Base-by-base conservation (phyloP, 768 basidiomycete species). In the Boletus bicolor region DNA sequence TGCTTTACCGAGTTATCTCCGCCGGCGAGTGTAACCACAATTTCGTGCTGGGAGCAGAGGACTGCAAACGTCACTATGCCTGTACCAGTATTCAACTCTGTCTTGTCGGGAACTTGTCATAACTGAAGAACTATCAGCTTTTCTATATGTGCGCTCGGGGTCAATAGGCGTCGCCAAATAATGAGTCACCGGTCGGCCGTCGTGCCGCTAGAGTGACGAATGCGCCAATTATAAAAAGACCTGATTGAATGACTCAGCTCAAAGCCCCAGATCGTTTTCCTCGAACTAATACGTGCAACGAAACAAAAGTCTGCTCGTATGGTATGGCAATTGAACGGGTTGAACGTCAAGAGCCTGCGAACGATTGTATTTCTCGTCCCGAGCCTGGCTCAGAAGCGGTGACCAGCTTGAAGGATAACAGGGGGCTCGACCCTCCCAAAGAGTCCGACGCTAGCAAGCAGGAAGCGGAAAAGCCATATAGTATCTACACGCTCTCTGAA, bases 1-100 rank as follows among this genome's bases (percentile, higher is more conserved):
- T 9, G 71, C 85, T 45, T 64, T 87, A 35, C 84, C 87, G 24
- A 77, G 75, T 17, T 88, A 88, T 56, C 53, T 72, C 5, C 30
- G 2, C 38, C 34, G 12, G 28, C 5, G 14, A 30, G 36, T 26
- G 43, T 47, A 36, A 34, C 34, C 34, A 8, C n/a, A 9, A 21
- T 34, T 32, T 32, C 32, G 32, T 34, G 45, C 44, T 7, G 32
- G 9, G 19, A 21, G 30, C 28, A 28, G 28, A 28, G 28, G 28
- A 28, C 28, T 28, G 28, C 28, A 28, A 28, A 28, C 21, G 21
- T 24, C 21, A 24, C 6, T 21, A 12, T 51, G 19, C 2, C 28
- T 39, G 34, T 43, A 21, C 6, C 6, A 5, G 10, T 51, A 24
- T 35, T 34, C 30, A 11, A 28, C 28, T 28, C 28, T 28, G 28